These are phyloP conservation scores for Vitis rotundifolia DNA, from an alignment of 164 flowering plant species.

Conservation along the genomic window DNA sequence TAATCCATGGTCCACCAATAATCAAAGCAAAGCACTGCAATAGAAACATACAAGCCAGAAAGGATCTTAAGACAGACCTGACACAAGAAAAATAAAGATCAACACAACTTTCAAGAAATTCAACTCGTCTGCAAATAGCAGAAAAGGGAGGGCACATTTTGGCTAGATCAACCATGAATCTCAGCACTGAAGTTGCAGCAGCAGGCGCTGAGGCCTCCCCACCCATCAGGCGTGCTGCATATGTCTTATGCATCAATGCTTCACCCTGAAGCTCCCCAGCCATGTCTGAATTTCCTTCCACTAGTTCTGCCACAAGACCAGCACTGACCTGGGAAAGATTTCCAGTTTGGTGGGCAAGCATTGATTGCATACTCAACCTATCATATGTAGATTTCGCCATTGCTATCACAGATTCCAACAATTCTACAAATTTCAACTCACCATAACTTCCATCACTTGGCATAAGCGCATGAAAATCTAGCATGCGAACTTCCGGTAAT, in stretches of 20 bases:
- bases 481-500: conserved; percentile 97
- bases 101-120: conserved; percentile 90
- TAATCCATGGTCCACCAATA: not conserved
- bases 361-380: conserved; percentile 75
- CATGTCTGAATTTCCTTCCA: conserved; percentile 73
- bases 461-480: conserved; percentile 96
- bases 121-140: conserved; percentile 74
- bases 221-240: conserved; percentile 99
- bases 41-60: not conserved
- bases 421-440: conserved; percentile 86
- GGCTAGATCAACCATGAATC: conserved; percentile 98
- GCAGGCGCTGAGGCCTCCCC: conserved; percentile 99
- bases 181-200: conserved; percentile 88
- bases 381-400: conserved; percentile 97
- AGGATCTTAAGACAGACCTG: conserved; percentile 49
- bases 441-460: conserved; percentile 74
- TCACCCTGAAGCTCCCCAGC: conserved; percentile 98
- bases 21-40: not conserved
- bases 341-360: conserved; percentile 90
- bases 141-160: conserved; percentile 94
- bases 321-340: conserved; percentile 77
- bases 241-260: conserved; percentile 98
- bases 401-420: conserved; percentile 86
- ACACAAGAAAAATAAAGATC: conserved; percentile 94
- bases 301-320: conserved; percentile 86